Evolutionary conservation across 148 eudicot genomes (phyloP).

Genomic region (Pharnaceum exiguum): DNA sequence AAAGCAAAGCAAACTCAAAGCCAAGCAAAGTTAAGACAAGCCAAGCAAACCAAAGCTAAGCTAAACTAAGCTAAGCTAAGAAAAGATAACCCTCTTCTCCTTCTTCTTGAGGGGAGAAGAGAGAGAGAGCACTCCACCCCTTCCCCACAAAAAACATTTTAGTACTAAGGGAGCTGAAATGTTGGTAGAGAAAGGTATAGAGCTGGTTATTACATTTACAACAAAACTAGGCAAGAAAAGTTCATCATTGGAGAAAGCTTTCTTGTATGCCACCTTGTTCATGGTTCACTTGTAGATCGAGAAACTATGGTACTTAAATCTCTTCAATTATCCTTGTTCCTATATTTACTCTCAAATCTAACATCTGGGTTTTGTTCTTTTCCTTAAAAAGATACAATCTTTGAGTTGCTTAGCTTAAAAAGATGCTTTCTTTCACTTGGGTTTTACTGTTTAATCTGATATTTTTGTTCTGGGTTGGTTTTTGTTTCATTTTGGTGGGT

Average conservation of each 20-base stretch:
- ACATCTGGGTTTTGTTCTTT: neutral
- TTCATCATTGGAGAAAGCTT: neutral
- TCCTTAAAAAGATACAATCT: too few relatives aligned
- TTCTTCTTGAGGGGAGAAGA: neutral
- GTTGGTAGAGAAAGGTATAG: slow-evolving; percentile 12
- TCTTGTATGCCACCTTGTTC: neutral
- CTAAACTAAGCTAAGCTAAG: neutral
- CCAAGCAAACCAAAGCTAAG: slow-evolving; percentile 1
- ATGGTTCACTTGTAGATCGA: slow-evolving; percentile 9
- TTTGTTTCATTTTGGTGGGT: neutral
- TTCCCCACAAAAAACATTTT: too few relatives aligned
- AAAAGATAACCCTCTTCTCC: neutral
- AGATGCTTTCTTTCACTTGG: too few relatives aligned
- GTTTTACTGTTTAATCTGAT: too few relatives aligned
- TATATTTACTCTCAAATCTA: neutral
- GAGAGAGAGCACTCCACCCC: neutral
- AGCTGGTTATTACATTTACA: neutral
- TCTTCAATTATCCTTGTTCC: neutral
- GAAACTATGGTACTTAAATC: slow-evolving; percentile 12
- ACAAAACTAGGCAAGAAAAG: neutral
- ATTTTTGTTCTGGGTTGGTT: neutral
- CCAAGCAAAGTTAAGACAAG: slow-evolving; percentile 6
- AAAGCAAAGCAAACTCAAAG: neutral
- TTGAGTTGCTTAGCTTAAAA: too few relatives aligned
- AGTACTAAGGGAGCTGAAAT: neutral